phyloP scores from a whole-genome alignment of 1,139 yeast species.

The Lodderomyces theae region DNA sequence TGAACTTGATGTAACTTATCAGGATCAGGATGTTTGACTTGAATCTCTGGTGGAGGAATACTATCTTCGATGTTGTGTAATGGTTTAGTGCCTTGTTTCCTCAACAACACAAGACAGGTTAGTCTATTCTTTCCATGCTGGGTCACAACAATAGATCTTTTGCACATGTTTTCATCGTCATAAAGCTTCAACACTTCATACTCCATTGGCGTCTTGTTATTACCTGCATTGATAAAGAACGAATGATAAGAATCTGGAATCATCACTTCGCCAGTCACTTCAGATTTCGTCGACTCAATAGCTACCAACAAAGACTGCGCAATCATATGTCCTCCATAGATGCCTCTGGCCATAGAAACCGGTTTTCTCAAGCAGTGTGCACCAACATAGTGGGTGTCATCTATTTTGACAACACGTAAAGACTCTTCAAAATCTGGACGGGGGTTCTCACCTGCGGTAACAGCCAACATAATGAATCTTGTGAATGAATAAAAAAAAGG shows the following conservation, averaged over 20 bases:
- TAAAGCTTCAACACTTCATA: constrained; percentile 57
- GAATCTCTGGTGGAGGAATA: constrained; percentile 21
- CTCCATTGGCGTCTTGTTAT: constrained; percentile 45
- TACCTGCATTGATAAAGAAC: constrained; percentile 49
- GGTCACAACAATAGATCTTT: constrained; percentile 25
- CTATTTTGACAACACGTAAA: constrained; percentile 31
- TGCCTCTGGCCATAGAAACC: constrained; percentile 59
- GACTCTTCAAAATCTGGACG: constrained; percentile 38
- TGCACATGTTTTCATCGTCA: constrained; percentile 27
- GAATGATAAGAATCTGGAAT: constrained; percentile 41
- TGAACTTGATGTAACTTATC: constrained; percentile 26
- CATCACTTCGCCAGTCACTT: constrained; percentile 18
- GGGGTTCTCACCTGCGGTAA: constrained; percentile 14
- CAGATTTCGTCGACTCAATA: constrained; percentile 33
- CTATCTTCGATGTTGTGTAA: constrained; percentile 14
- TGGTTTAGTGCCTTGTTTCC: constrained; percentile 18
- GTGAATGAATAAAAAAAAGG: not conserved
- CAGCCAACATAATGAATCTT: constrained; percentile 5
- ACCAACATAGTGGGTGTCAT: constrained; percentile 32
- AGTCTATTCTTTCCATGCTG: constrained; percentile 31
- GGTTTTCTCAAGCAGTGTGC: constrained; percentile 40
- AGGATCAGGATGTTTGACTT: constrained; percentile 30
- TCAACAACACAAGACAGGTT: constrained; percentile 32
- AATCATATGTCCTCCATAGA: constrained; percentile 76
- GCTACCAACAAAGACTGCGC: constrained; percentile 74